Base-by-base conservation (phyloP, 306 rosid species). In the Acmispon strigosus region DNA sequence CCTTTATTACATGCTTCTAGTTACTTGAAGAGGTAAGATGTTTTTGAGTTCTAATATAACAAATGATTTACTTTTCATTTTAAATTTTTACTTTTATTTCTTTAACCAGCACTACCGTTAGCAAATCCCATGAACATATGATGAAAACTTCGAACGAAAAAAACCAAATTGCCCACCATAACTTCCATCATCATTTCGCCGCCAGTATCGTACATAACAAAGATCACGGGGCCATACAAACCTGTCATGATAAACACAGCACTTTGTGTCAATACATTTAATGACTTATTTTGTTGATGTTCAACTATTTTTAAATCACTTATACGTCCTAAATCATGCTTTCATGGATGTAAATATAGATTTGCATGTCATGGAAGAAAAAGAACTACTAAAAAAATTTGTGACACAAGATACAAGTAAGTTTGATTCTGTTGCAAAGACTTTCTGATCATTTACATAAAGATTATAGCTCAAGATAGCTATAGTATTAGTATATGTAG, bases 191-290 rank as follows among this genome's bases (percentile, higher is more conserved):
- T 94, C 99, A 83, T 94, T 94, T 41, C 97, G 92, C 59, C 99
- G 99, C 99, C 99, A 94, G 71, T 94, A 94, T 43, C 99, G 96
- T 60, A 91, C 97, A 77, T 94, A 94, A 83, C 99, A 94, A 64
- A 94, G 92, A 85, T 94, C 99, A 83, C 99, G 99, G 5, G 96
- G 97, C 97, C 97, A 94, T 63, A 94, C 97, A 73, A 89, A 51
- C 97, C 99, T 94, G 86, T 62, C 84, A 86, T 59, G 45, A 68
- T 55, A 61, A 61, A 79, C 68, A 64, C 51, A 32, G 47, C 66
- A 49, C 15, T 9, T 17, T 50, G 47, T 61, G 64, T 68, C 47
- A 56, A 61, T 15, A 64, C 10, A 69, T 39, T 27, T 22, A 69
- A 37, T n/a, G 12, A 59, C 10, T n/a, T 24, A 50, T 7, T 48